Conservation (phyloP, 2,329 filamentous ascomycete genomes). For the Pseudogymnoascus sp. region DNA sequence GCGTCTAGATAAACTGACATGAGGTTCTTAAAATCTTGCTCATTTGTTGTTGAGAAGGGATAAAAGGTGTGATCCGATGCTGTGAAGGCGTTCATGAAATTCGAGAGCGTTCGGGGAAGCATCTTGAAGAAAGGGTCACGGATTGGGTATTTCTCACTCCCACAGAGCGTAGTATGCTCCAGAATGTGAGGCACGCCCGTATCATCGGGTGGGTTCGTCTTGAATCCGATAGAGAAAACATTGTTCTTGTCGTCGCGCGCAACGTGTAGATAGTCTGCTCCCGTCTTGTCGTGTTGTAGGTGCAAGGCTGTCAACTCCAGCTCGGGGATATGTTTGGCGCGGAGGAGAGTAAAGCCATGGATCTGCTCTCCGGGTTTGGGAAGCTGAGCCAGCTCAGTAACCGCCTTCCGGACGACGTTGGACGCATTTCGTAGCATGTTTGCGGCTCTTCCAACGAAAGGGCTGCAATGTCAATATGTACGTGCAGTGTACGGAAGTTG, state of each 20-base stretch:
- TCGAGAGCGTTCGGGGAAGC: slow-evolving; percentile 94
- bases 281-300: slow-evolving; percentile 88
- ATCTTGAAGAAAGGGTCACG: slow-evolving; percentile 99
- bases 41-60: slow-evolving; percentile 93
- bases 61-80: slow-evolving; percentile 95
- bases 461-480: neutral
- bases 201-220: slow-evolving; percentile 94
- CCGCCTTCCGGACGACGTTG: slow-evolving; percentile 50
- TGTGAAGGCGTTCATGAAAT: slow-evolving; percentile 99
- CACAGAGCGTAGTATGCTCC: slow-evolving; percentile 94
- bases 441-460: slow-evolving; percentile 9
- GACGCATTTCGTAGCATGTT: slow-evolving; percentile 45
- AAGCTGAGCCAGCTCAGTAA: slow-evolving; percentile 68
- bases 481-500: slow-evolving; percentile 1
- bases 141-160: slow-evolving; percentile 93
- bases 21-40: slow-evolving; percentile 89
- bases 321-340: slow-evolving; percentile 88
- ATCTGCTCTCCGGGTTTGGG: slow-evolving; percentile 77
- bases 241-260: slow-evolving; percentile 95
- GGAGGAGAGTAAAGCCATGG: slow-evolving; percentile 85
- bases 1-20: slow-evolving; percentile 96
- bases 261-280: slow-evolving; percentile 92
- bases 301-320: slow-evolving; percentile 86
- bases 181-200: slow-evolving; percentile 95
- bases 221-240: slow-evolving; percentile 98